Evolutionary conservation across 1,284 basidiomycete genomes (phyloP).

Genomic region (Microbotryum silenes-acaulis): DNA sequence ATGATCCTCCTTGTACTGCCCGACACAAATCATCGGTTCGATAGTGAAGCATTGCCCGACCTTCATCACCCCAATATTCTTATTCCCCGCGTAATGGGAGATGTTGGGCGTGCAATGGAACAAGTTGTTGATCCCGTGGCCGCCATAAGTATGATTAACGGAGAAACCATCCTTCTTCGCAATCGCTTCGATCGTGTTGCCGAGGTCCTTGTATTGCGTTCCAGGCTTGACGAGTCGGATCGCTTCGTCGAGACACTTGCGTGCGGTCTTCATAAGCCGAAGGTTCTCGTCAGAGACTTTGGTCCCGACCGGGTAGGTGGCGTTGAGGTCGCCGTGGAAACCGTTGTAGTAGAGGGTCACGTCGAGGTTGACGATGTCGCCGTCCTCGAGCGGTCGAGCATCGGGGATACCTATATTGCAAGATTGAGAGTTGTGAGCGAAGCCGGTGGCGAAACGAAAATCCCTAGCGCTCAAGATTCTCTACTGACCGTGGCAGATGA

Average conservation of each 20-base stretch:
- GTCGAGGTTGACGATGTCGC: constrained; percentile 88
- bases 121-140: constrained; percentile 73
- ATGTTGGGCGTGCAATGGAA: constrained; percentile 54
- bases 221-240: constrained; percentile 44
- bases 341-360: constrained; percentile 57
- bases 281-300: constrained; percentile 55
- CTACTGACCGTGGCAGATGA: constrained; percentile 68
- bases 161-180: constrained; percentile 70
- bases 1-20: constrained; percentile 41
- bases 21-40: constrained; percentile 92
- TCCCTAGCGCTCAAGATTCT: constrained; percentile 8
- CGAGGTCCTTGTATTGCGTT: constrained; percentile 44
- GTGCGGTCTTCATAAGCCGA: constrained; percentile 64
- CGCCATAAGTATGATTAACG: constrained; percentile 62
- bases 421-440: neutral
- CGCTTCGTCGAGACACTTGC: constrained; percentile 72
- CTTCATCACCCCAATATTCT: constrained; percentile 65
- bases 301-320: constrained; percentile 36
- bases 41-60: constrained; percentile 52
- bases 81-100: constrained; percentile 75
- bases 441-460: constrained; percentile 24
- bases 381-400: constrained; percentile 71
- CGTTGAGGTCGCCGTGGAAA: constrained; percentile 85
- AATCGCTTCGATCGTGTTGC: constrained; percentile 60
- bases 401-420: constrained; percentile 67